These are phyloP conservation scores for Brassica cretica DNA, from an alignment of 345 rosid species.

Conservation along the genomic window DNA sequence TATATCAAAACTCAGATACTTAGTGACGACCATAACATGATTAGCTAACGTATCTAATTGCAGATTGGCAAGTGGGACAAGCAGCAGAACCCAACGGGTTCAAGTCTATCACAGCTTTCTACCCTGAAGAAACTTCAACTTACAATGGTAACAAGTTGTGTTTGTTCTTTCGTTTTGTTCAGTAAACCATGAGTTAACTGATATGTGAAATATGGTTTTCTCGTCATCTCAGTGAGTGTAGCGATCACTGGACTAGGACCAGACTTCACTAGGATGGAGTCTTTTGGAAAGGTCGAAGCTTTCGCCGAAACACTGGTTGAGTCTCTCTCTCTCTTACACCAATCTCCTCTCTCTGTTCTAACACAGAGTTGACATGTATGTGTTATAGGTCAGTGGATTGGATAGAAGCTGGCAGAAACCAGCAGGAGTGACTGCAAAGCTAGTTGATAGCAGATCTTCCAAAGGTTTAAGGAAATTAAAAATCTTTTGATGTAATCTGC, in stretches of 20 bases:
- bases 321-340: background rate
- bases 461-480: conserved; percentile 46
- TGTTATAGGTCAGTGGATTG: conserved; percentile 69
- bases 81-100: conserved; percentile 81
- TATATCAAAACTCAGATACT: background rate
- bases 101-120: conserved; percentile 86
- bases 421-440: conserved; percentile 80
- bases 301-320: conserved; percentile 84
- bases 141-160: conserved; percentile 55
- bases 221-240: conserved; percentile 31
- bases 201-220: background rate
- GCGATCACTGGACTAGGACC: conserved; percentile 82
- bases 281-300: conserved; percentile 91
- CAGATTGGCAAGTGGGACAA: conserved; percentile 71
- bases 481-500: background rate
- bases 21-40: background rate
- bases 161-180: background rate
- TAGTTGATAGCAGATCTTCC: conserved; percentile 59
- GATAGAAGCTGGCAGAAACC: conserved; percentile 96
- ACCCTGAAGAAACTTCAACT: conserved; percentile 58
- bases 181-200: background rate
- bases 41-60: background rate
- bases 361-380: background rate
- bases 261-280: conserved; percentile 85
- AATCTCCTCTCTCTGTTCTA: background rate